Evolutionary conservation across 768 basidiomycete species (phyloP).

Genomic region (Cyclocybe cylindracea): DNA sequence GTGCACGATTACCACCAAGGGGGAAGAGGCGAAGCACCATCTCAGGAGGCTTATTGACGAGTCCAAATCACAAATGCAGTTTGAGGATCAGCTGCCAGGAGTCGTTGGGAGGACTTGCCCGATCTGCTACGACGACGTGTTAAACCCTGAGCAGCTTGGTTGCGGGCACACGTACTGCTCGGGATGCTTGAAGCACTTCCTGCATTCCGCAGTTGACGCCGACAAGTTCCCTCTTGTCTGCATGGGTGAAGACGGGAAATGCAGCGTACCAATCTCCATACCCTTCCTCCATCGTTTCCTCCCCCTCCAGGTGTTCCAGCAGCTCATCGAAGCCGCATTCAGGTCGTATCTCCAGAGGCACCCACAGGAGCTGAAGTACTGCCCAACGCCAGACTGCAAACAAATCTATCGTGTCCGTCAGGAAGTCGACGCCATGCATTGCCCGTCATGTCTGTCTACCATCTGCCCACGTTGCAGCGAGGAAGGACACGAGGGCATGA

Average conservation of each 20-base stretch:
- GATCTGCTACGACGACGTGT: slow-evolving; percentile 50
- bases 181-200: slow-evolving; percentile 47
- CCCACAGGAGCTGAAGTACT: slow-evolving; percentile 60
- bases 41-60: slow-evolving; percentile 45
- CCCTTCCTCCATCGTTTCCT: slow-evolving; percentile 53
- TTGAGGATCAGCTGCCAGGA: slow-evolving; percentile 2
- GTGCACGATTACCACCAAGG: slow-evolving; percentile 49
- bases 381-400: slow-evolving; percentile 72
- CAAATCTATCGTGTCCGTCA: slow-evolving; percentile 55
- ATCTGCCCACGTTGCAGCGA: slow-evolving; percentile 52
- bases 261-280: slow-evolving; percentile 55
- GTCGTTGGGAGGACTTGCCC: slow-evolving; percentile 39
- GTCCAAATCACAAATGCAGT: slow-evolving; percentile 21
- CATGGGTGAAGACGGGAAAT: slow-evolving; percentile 59
- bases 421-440: slow-evolving; percentile 33
- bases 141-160: slow-evolving; percentile 39
- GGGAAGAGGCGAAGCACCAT: slow-evolving; percentile 54
- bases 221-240: slow-evolving; percentile 63
- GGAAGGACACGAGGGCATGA: slow-evolving; percentile 52
- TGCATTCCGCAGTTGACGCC: slow-evolving; percentile 40
- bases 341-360: slow-evolving; percentile 53
- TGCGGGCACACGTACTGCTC: slow-evolving; percentile 56
- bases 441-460: slow-evolving; percentile 51
- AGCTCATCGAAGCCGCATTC: slow-evolving; percentile 58
- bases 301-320: slow-evolving; percentile 46